Evolutionary conservation across 768 basidiomycete species (phyloP), one percentile per base, ranked within the genome.

Genomic region (Suillus brevipes): DNA sequence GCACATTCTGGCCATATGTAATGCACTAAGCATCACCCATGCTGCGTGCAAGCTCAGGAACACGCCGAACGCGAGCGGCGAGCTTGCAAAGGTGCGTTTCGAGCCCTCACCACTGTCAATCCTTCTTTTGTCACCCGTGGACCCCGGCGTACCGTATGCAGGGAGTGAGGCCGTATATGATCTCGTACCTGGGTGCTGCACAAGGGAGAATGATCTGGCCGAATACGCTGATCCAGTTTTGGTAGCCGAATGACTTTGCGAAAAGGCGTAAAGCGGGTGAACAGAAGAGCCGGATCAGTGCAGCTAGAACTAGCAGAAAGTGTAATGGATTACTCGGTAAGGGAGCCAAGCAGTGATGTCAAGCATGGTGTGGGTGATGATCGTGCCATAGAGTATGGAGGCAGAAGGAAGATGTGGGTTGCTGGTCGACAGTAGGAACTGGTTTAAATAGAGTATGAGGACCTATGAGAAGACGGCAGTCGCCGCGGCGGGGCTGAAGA

Each of bases 271-370:
- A 85, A 0, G 87, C 85, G 65, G 89, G 89, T 3, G 90, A 84
- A n/a, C 93, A 89, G 80, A 97, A 95, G 43, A 96, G 86, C 93
- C 95, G 98, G 2, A 97, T 74, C 70, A 93, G 83, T 16, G 89
- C 83, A 37, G 92, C 94, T 57, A 97, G 87, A 66, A 96, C 78
- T 77, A 97, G 0, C 97, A 97, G 65, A 91, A 75, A 53, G 82
- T 82, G 77, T 97, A 99, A 77, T 99, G 97, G 53, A 88, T 82
- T 55, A 98, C 85, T 23, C 97, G 97, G 71, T 99, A 99, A 0
- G 97, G 96, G 1, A 98, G 73, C 97, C 97, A 99, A 1, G 97
- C 96, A 49, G 97, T 72, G 71, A 98, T 86, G 75, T 99, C 97
- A 67, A 99, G 87, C 52, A 94, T 69, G 20, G 95, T 92, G 73